phyloP scores from a whole-genome alignment of 108 stramenopile species.

The Nitzschia sp. region DNA sequence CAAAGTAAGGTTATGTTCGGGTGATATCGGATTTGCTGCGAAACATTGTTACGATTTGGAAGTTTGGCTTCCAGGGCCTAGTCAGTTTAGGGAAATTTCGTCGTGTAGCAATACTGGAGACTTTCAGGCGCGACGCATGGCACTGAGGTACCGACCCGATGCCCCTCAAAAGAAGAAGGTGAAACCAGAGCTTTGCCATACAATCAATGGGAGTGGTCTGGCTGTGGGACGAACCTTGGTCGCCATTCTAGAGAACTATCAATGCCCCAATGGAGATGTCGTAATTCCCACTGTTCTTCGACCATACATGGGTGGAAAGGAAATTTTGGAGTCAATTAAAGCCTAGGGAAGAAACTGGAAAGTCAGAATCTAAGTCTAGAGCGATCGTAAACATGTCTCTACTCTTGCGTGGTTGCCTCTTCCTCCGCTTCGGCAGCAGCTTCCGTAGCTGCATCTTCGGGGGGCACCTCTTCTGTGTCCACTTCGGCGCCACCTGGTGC shows the following conservation, averaged over 20 bases:
- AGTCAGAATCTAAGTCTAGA: no score
- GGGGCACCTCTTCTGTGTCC: not conserved
- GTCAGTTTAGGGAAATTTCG: constrained; percentile 92
- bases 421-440: no score
- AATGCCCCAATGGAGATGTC: constrained; percentile 88
- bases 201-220: constrained; percentile 97
- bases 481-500: not conserved
- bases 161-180: constrained; percentile 63
- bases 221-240: constrained; percentile 96
- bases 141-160: constrained; percentile 84
- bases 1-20: constrained; percentile 91
- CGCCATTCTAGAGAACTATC: constrained; percentile 97
- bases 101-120: constrained; percentile 95
- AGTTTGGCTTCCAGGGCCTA: constrained; percentile 95
- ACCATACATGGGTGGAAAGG: constrained; percentile 90
- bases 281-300: constrained; percentile 86
- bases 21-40: constrained; percentile 95
- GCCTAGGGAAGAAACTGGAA: no score
- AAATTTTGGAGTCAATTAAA: constrained; percentile 49
- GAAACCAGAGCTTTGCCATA: constrained; percentile 88
- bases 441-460: not conserved
- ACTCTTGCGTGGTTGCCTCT: no score
- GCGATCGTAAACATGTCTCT: no score
- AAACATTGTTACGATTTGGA: constrained; percentile 96
- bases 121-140: constrained; percentile 96